A percentile compares a stretch with the other conserved stretches of the same genome.
Evolutionary conservation across 352 stramenopile genomes (phyloP).

Genomic region (Phytophthora tentaculata): DNA sequence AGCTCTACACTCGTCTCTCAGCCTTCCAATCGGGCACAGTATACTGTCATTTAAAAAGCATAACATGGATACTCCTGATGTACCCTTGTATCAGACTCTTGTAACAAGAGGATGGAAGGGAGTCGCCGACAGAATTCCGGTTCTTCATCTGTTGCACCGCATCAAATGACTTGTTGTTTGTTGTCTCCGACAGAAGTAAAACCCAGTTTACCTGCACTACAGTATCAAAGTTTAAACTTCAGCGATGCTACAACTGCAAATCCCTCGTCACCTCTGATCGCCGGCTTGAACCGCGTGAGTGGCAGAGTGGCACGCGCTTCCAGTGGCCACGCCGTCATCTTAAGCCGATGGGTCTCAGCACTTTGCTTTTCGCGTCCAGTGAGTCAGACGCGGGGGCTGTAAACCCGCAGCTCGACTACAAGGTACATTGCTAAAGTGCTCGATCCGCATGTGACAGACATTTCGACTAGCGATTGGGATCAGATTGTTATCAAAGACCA

Average conservation of each 20-base stretch:
- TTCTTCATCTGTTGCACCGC: too few species aligned
- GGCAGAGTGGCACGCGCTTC: conserved; percentile 21
- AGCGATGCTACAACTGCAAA: conserved; percentile 28
- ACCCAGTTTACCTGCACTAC: too few species aligned
- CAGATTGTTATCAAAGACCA: neutral
- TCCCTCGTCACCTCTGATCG: conserved; percentile 12
- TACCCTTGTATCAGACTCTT: too few species aligned
- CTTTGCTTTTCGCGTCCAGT: conserved; percentile 8
- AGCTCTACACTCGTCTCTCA: neutral
- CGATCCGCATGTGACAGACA: neutral
- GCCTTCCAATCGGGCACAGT: neutral
- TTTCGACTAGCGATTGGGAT: conserved; percentile 10
- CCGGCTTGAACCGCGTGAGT: conserved; percentile 19
- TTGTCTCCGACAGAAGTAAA: neutral
- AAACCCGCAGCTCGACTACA: neutral
- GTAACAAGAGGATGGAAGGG: too few species aligned
- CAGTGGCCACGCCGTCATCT: conserved; percentile 16
- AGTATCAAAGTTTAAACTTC: neutral
- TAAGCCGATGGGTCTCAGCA: neutral
- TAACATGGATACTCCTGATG: too few species aligned
- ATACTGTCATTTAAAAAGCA: too few species aligned
- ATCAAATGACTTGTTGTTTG: neutral
- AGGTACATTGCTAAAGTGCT: too few species aligned
- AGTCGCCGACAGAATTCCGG: too few species aligned
- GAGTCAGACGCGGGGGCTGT: neutral